A percentile compares a stretch with the other conserved stretches of the same genome.
phyloP scores from a whole-genome alignment of 495 filamentous ascomycete species.

The Acidomyces sp. region DNA sequence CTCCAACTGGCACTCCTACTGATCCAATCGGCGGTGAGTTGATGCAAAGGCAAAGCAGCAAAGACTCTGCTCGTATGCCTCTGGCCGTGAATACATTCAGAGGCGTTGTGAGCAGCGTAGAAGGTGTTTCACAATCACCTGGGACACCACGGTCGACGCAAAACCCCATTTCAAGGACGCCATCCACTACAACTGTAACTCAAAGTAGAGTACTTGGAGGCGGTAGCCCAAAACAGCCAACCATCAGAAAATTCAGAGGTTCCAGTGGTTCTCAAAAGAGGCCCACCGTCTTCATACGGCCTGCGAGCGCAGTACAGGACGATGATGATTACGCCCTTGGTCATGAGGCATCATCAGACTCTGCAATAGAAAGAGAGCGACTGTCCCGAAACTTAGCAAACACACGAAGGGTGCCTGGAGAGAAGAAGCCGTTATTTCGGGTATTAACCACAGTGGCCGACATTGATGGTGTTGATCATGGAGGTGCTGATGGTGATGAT shows the following conservation, averaged over 20 bases:
- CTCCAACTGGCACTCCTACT: not conserved
- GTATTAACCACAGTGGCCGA: constrained; percentile 19
- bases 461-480: too few species aligned
- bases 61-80: constrained; percentile 41
- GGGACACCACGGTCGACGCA: constrained; percentile 28
- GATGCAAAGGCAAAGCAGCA: constrained; percentile 45
- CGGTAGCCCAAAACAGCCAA: constrained; percentile 7
- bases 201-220: constrained; percentile 24
- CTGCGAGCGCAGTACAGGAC: not conserved
- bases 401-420: not conserved
- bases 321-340: constrained; percentile 25
- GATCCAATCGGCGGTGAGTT: constrained; percentile 34
- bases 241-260: constrained; percentile 10
- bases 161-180: constrained; percentile 31
- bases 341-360: constrained; percentile 25
- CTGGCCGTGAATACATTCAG: constrained; percentile 52
- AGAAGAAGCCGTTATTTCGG: constrained; percentile 24
- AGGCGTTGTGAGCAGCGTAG: constrained; percentile 39
- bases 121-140: constrained; percentile 32
- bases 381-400: constrained; percentile 27
- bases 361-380: constrained; percentile 27
- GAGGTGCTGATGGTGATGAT: too few species aligned
- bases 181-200: constrained; percentile 35
- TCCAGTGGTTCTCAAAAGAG: constrained; percentile 14
- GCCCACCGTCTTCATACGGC: not conserved